Conservation (phyloP, 1,284 basidiomycete species). For the Megacollybia platyphylla region DNA sequence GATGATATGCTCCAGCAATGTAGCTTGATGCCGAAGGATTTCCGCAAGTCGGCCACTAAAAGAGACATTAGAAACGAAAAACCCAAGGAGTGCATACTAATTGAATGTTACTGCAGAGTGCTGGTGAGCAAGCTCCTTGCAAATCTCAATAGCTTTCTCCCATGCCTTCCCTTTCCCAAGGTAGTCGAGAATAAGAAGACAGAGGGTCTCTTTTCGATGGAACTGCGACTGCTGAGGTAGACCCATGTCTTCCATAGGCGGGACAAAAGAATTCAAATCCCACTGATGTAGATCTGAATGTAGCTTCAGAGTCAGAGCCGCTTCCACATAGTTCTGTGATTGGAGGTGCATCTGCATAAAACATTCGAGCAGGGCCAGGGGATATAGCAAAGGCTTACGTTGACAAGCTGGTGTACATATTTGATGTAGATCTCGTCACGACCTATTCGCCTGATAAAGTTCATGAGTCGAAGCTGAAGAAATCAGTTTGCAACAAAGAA, state of each 20-base stretch:
- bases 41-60: conserved; percentile 68
- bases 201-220: conserved; percentile 86
- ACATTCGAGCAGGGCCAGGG: not conserved
- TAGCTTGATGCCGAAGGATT: conserved; percentile 76
- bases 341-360: conserved; percentile 62
- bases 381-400: conserved; percentile 29
- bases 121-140: conserved; percentile 78
- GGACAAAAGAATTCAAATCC: conserved; percentile 69
- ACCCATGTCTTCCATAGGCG: conserved; percentile 77
- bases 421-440: conserved; percentile 86
- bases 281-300: conserved; percentile 93
- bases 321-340: conserved; percentile 85
- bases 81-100: conserved; percentile 46
- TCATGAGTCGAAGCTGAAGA: conserved; percentile 74
- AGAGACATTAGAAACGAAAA: conserved; percentile 4
- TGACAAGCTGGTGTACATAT: conserved; percentile 90
- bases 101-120: conserved; percentile 84
- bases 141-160: conserved; percentile 89
- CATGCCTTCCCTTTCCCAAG: conserved; percentile 92
- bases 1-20: conserved; percentile 74
- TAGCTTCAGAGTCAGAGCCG: conserved; percentile 83
- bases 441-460: conserved; percentile 79
- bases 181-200: conserved; percentile 78
- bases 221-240: conserved; percentile 91
- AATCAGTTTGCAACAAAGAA: conserved; percentile 3